Base-by-base conservation (phyloP, 208 protist genomes). In the Trypanosoma cruzi region DNA sequence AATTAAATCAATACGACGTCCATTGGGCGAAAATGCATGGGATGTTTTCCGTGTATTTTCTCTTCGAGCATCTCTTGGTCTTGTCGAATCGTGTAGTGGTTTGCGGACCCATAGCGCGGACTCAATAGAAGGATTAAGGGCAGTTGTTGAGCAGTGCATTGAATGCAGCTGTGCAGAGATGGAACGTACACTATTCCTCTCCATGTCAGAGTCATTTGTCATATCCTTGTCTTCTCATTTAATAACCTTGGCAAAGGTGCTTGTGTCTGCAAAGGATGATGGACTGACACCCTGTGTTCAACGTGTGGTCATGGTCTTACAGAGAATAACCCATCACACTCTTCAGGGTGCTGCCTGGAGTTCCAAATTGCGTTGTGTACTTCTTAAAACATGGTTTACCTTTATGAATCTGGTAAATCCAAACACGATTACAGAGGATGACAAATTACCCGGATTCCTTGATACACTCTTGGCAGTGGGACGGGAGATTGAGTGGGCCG, bases 1-100 rank as follows among this genome's bases (percentile, higher is more conserved):
- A 49, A 50, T 37, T 6, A 64, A 66, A 49, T 26, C 40, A 18
- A 20, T 36, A 20, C 61, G 31, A 40, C 40, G 46, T 22, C 24
- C 29, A 48, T 53, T 77, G 24, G 64, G 49, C 0, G 71, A 80
- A 64, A 77, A 80, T 65, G 79, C 77, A 18, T 94, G 88, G 91
- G 84, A 92, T 70, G 85, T 84, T 34, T 96, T 94, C 57, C 82
- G 88, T 22, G 50, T 86, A 50, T 88, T 96, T 59, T 93, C 88
- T 20, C 64, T 87, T 60, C 86, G 84, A 24, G 85, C 83, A 29
- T 81, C 83, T n/a, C 74, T 81, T 74, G 28, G 65, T n/a, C 29
- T 89, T 1, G 40, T 73, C 31, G 73, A 86, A 34, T 53, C 31
- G 3, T 56, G 61, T 49, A 36, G 24, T 55, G 58, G 29, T 10